phyloP scores from a whole-genome alignment of 2,329 filamentous ascomycete species.

The Diaporthe nobilis region DNA sequence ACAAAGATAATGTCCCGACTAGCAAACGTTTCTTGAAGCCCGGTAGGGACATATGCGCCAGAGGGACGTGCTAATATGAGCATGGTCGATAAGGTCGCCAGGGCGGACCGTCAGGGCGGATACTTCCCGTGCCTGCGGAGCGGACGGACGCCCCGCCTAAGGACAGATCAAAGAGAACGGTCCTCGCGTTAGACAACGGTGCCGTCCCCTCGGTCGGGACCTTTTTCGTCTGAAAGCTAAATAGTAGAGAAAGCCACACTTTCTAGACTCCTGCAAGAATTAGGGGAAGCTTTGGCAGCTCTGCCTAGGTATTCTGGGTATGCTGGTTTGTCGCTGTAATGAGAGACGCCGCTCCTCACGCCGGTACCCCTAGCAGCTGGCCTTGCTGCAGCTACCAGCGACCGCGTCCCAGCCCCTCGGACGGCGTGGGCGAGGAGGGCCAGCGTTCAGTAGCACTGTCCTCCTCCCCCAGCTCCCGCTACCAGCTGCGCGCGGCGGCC shows the following conservation, averaged over 20 bases:
- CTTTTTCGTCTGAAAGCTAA: slow-evolving; percentile 20
- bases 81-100: slow-evolving; percentile 60
- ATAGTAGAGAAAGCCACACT: neutral
- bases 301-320: neutral
- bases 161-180: slow-evolving; percentile 49
- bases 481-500: slow-evolving; percentile 50
- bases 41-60: slow-evolving; percentile 50
- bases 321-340: neutral
- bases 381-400: slow-evolving; percentile 43
- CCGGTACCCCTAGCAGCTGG: slow-evolving; percentile 14
- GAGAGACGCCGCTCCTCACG: slow-evolving; percentile 15
- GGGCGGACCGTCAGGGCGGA: slow-evolving; percentile 49
- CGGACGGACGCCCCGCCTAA: slow-evolving; percentile 49
- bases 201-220: slow-evolving; percentile 30
- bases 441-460: slow-evolving; percentile 46
- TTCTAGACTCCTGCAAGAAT: slow-evolving; percentile 2
- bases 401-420: slow-evolving; percentile 51
- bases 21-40: slow-evolving; percentile 52
- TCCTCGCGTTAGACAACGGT: slow-evolving; percentile 45
- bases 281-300: neutral
- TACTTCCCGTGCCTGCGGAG: slow-evolving; percentile 45
- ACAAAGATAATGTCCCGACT: slow-evolving; percentile 53
- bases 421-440: slow-evolving; percentile 52
- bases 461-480: slow-evolving; percentile 47
- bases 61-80: slow-evolving; percentile 59